A percentile compares a stretch with the other conserved stretches of the same genome.
phyloP scores from a whole-genome alignment of 1,284 basidiomycete genomes.

The Lentinula novae-zelandiae region DNA sequence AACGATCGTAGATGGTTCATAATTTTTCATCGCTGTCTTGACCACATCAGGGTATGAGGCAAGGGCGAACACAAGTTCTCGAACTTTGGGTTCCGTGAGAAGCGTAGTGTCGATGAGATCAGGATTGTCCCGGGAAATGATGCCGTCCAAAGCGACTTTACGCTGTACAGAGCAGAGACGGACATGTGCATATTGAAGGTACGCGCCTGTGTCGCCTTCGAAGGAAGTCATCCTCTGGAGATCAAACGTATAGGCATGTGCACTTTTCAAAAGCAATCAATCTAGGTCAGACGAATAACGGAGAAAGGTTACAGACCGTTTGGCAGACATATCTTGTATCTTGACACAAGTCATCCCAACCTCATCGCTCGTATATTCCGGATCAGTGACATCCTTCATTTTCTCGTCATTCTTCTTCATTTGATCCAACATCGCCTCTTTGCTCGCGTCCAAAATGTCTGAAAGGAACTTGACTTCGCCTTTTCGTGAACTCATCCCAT shows the following conservation, averaged over 20 bases:
- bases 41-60: neutral
- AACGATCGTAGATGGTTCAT: neutral
- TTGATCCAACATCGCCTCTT: neutral
- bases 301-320: neutral
- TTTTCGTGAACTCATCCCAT: neutral
- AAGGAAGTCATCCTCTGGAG: neutral
- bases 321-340: neutral
- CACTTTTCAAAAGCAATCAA: neutral
- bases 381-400: neutral
- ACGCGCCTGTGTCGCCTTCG: neutral
- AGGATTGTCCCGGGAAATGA: neutral
- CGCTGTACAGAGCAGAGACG: neutral
- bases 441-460: neutral
- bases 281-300: neutral
- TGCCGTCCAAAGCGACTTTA: neutral
- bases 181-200: neutral
- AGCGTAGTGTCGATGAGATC: neutral
- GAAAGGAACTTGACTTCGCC: neutral
- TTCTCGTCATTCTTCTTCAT: neutral
- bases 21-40: neutral
- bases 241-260: neutral
- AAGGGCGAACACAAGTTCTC: neutral
- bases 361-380: neutral
- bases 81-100: neutral
- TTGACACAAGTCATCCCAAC: neutral